Conservation (phyloP, 495 filamentous ascomycete genomes). For the Monascus purpureus region DNA sequence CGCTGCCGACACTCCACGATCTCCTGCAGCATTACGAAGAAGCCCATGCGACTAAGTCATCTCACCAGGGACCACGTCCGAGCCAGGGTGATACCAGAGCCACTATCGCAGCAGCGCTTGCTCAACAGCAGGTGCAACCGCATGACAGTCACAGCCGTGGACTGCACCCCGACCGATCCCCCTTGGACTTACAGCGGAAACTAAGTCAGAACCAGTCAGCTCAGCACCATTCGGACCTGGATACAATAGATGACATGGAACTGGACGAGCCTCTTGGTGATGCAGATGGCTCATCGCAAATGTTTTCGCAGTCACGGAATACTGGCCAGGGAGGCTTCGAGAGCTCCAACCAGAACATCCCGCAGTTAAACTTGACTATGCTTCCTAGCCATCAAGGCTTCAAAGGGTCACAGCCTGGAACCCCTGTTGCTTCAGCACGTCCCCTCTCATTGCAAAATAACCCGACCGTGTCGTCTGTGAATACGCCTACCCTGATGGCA, state of each 20-base stretch:
- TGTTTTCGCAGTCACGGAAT: conserved; percentile 43
- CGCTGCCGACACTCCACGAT: conserved; percentile 80
- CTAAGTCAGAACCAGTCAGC: conserved; percentile 26
- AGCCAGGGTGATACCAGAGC: conserved; percentile 42
- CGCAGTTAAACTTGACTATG: conserved; percentile 63
- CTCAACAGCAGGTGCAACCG: conserved; percentile 42
- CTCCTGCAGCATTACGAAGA: conserved; percentile 95
- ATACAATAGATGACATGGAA: conserved; percentile 89
- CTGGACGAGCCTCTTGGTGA: conserved; percentile 71
- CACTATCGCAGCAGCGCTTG: conserved; percentile 38
- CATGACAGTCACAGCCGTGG: conserved; percentile 28
- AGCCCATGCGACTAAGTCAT: conserved; percentile 58
- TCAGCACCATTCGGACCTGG: conserved; percentile 51
- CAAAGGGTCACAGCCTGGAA: conserved; percentile 71
- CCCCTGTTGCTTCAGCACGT: conserved; percentile 59
- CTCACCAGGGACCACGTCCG: conserved; percentile 41
- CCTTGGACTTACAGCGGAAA: conserved; percentile 29
- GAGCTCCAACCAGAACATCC: conserved; percentile 50
- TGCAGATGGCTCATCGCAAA: conserved; percentile 47
- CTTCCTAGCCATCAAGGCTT: conserved; percentile 63
- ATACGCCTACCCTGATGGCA: conserved; percentile 75
- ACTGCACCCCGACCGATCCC: conserved; percentile 23
- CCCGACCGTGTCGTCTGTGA: conserved; percentile 94
- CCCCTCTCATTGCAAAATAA: conserved; percentile 67
- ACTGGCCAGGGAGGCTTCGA: conserved; percentile 48